Percentiles rank a stretch among this genome's conserved stretches.
phyloP scores from a whole-genome alignment of 2,329 filamentous ascomycete genomes.

The Phyllosticta citribraziliensis region DNA sequence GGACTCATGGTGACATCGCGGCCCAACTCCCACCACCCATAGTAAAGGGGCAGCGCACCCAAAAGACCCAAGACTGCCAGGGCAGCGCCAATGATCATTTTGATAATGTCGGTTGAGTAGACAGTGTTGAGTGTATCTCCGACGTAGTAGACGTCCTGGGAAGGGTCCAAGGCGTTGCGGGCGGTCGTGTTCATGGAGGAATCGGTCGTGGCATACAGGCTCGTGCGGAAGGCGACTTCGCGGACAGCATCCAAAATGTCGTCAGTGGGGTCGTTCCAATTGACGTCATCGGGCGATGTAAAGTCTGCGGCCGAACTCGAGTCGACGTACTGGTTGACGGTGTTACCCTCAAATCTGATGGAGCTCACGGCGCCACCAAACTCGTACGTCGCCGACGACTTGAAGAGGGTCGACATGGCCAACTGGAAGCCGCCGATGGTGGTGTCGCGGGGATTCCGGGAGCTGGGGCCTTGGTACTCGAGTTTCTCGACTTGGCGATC shows the following conservation, averaged over 20 bases:
- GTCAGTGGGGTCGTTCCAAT: background rate
- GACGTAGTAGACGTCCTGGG: background rate
- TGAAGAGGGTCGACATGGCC: background rate
- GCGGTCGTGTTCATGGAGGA: background rate
- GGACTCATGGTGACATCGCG: conserved; percentile 21
- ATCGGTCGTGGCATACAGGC: background rate
- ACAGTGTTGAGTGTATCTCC: too few relatives aligned
- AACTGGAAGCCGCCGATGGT: background rate
- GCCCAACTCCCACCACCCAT: conserved; percentile 23
- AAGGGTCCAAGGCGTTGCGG: background rate
- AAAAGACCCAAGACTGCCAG: conserved; percentile 1
- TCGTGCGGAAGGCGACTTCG: background rate
- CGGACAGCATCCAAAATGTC: background rate
- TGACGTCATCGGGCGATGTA: background rate
- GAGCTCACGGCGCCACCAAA: background rate
- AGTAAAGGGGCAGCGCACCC: conserved; percentile 17
- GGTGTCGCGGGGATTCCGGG: background rate
- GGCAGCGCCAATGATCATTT: background rate
- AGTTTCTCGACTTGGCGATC: background rate
- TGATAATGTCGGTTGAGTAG: too few relatives aligned
- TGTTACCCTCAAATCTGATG: background rate
- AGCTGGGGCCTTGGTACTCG: background rate
- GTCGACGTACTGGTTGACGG: background rate
- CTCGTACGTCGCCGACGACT: background rate
- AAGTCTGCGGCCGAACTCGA: background rate